A percentile compares a stretch with the other conserved stretches of the same genome.
These are phyloP conservation scores for Cokeromyces recurvatus DNA, from an alignment of 371 early-diverging fungal species.

Conservation along the genomic window DNA sequence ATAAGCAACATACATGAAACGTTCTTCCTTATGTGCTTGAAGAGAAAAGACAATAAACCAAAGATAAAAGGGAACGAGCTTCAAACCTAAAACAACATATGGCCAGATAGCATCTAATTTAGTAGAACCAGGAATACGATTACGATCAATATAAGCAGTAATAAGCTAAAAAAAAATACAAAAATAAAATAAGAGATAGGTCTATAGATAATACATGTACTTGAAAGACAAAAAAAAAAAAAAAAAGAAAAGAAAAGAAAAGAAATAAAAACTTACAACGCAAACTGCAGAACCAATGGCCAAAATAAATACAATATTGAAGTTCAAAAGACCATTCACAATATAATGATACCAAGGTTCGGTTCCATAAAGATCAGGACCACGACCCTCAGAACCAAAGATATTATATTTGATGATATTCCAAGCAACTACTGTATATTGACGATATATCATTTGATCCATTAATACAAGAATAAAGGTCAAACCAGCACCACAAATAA, in stretches of 20 bases:
- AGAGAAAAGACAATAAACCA: conserved; percentile 75
- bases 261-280: conserved; percentile 54
- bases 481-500: conserved; percentile 17
- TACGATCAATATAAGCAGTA: conserved; percentile 40
- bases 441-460: conserved; percentile 76
- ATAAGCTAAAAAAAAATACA: conserved; percentile 13
- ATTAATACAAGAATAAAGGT: conserved; percentile 59
- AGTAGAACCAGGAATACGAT: conserved; percentile 34
- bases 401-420: conserved; percentile 93
- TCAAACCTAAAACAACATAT: conserved; percentile 43
- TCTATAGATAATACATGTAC: too few relatives aligned
- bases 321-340: conserved; percentile 85
- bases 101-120: conserved; percentile 33
- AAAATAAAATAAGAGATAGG: too few relatives aligned
- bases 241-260: too few relatives aligned
- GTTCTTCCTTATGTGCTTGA: conserved; percentile 96
- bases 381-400: conserved; percentile 59
- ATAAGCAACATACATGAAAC: conserved; percentile 91
- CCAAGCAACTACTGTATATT: conserved; percentile 66
- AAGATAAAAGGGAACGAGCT: conserved; percentile 67
- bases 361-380: conserved; percentile 87
- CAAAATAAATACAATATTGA: conserved; percentile 71
- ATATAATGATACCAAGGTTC: conserved; percentile 94
- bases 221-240: too few relatives aligned
- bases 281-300: conserved; percentile 62